Conservation (phyloP, 805 yeast species). For the Nakazawaea sp. region DNA sequence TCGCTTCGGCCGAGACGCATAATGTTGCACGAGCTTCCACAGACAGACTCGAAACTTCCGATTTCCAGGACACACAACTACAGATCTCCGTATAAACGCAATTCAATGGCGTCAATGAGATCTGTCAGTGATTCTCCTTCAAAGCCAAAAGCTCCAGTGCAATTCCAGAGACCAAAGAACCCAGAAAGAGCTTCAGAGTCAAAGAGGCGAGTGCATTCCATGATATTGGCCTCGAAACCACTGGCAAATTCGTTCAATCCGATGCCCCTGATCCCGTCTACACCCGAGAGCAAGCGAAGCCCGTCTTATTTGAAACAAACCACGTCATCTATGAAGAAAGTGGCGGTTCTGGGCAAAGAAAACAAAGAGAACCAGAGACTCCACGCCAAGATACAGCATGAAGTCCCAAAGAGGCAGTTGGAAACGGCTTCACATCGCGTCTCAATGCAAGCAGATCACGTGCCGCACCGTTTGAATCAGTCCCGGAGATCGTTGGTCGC, state of each 20-base stretch:
- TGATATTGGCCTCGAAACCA: conserved; percentile 2
- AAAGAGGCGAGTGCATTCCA: conserved; percentile 1
- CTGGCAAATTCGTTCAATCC: not conserved
- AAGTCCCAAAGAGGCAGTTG: no score
- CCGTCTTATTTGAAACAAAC: conserved; percentile 11
- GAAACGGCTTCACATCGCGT: no score
- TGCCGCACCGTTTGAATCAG: not conserved
- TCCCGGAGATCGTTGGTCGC: not conserved
- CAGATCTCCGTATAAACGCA: not conserved
- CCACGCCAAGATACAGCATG: no score
- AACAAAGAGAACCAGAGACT: conserved; percentile 4
- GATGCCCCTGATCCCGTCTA: not conserved
- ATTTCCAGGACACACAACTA: not conserved
- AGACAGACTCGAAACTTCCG: conserved; percentile 4
- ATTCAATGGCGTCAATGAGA: not conserved
- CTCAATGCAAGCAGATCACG: not conserved
- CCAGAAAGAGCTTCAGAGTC: not conserved
- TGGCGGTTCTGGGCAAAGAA: not conserved
- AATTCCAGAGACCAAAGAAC: not conserved
- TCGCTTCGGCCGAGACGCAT: not conserved
- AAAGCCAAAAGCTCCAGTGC: not conserved
- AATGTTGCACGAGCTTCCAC: not conserved
- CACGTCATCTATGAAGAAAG: conserved; percentile 5
- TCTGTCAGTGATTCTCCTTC: conserved; percentile 9
- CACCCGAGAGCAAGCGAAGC: not conserved